Evolutionary conservation across 257 asterid species (phyloP).

Genomic region (Oldenlandia corymbosa): DNA sequence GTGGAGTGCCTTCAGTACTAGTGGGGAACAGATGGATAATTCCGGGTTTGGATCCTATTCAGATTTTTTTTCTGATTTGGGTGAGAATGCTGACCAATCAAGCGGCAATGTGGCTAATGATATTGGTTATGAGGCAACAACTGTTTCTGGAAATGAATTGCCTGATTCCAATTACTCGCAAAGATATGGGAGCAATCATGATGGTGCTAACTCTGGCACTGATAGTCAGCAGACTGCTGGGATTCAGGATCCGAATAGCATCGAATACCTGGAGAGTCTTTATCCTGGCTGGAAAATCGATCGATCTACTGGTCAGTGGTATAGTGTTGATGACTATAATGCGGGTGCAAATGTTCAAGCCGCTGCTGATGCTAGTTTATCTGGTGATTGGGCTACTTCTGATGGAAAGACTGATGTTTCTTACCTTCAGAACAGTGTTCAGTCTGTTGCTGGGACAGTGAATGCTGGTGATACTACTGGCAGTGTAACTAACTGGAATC

Average conservation of each 20-base stretch:
- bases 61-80: slow-evolving; percentile 70
- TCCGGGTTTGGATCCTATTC: slow-evolving; percentile 80
- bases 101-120: slow-evolving; percentile 29
- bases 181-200: slow-evolving; percentile 28
- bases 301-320: slow-evolving; percentile 73
- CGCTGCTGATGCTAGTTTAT: slow-evolving; percentile 22
- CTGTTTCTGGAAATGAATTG: slow-evolving; percentile 25
- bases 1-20: slow-evolving; percentile 75
- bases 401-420: slow-evolving; percentile 49
- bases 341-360: slow-evolving; percentile 30
- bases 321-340: slow-evolving; percentile 55
- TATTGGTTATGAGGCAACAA: slow-evolving; percentile 25
- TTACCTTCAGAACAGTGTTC: slow-evolving; percentile 65
- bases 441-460: slow-evolving; percentile 45
- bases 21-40: slow-evolving; percentile 34
- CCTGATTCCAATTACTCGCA: slow-evolving; percentile 33
- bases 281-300: slow-evolving; percentile 94
- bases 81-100: slow-evolving; percentile 41
- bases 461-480: slow-evolving; percentile 44
- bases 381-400: slow-evolving; percentile 39
- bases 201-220: slow-evolving; percentile 27
- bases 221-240: slow-evolving; percentile 41
- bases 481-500: slow-evolving; percentile 49
- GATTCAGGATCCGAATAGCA: slow-evolving; percentile 45
- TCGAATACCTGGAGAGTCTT: slow-evolving; percentile 68